These are phyloP conservation scores for Pelargonium australe DNA, from an alignment of 441 rosid species.

Conservation along the genomic window DNA sequence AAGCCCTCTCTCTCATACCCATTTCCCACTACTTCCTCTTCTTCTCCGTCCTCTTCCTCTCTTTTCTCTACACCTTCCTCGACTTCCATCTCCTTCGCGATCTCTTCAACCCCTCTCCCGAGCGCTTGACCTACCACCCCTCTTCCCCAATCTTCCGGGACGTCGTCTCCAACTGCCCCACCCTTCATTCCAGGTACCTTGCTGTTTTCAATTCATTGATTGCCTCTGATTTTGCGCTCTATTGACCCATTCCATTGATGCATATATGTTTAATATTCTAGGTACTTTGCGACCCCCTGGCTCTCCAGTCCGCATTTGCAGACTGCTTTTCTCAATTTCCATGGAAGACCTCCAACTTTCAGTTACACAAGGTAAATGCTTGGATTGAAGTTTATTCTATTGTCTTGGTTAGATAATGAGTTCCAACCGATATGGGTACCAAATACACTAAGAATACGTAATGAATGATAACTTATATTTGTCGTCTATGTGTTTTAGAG, in stretches of 20 bases:
- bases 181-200: slow-evolving; percentile 20
- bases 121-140: slow-evolving; percentile 16
- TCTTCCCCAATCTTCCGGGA: slow-evolving; percentile 16
- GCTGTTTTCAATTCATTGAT: not conserved
- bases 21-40: slow-evolving; percentile 14
- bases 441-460: too few species aligned
- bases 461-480: too few species aligned
- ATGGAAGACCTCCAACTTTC: slow-evolving; percentile 25
- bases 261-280: not conserved
- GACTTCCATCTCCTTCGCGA: slow-evolving; percentile 23
- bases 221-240: not conserved
- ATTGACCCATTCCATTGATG: not conserved
- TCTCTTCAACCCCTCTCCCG: slow-evolving; percentile 10
- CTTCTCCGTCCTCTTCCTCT: slow-evolving; percentile 5
- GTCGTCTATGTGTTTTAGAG: too few species aligned
- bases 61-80: slow-evolving; percentile 22
- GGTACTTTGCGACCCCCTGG: slow-evolving; percentile 28
- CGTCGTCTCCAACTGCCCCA: slow-evolving; percentile 25
- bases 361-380: slow-evolving; percentile 23
- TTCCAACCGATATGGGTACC: too few species aligned
- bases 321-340: slow-evolving; percentile 25
- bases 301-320: slow-evolving; percentile 25
- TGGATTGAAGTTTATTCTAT: not conserved
- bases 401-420: not conserved
- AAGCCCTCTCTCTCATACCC: slow-evolving; percentile 14